These are phyloP conservation scores for Gossypium bickii DNA, from an alignment of 345 rosid genomes.

Conservation along the genomic window DNA sequence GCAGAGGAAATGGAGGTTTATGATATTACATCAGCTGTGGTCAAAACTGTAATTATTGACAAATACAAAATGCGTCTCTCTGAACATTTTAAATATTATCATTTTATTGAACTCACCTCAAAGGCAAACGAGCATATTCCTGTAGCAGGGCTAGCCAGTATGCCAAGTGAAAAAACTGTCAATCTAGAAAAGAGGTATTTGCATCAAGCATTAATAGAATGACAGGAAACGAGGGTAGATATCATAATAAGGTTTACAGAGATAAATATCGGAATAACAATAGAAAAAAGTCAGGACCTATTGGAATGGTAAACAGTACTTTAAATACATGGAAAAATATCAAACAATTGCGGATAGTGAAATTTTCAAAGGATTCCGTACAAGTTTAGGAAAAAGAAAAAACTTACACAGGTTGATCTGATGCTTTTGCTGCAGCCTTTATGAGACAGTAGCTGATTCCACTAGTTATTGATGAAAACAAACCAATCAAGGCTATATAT, in stretches of 20 bases:
- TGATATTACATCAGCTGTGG: neutral
- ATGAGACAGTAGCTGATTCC: conserved; percentile 79
- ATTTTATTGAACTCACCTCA: conserved; percentile 45
- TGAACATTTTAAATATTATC: neutral
- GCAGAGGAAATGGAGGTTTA: neutral
- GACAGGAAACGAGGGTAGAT: neutral
- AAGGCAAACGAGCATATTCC: conserved; percentile 59
- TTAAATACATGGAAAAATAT: neutral
- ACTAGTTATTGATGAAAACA: conserved; percentile 70
- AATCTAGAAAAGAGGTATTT: conserved; percentile 38
- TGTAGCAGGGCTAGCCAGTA: conserved; percentile 68
- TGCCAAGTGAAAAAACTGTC: conserved; percentile 72
- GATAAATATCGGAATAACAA: neutral
- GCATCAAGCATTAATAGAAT: conserved; percentile 7
- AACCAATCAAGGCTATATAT: conserved; percentile 53
- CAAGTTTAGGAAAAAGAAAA: neutral
- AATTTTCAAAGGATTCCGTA: neutral
- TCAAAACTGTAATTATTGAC: neutral
- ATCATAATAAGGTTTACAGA: neutral
- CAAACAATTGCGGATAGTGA: neutral
- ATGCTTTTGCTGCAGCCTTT: conserved; percentile 76
- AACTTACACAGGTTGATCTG: conserved; percentile 83
- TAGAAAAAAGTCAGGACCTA: neutral
- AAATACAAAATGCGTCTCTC: neutral
- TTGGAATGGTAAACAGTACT: neutral